Conservation (phyloP, 139 green algal genomes). For the Chlorella sp. region DNA sequence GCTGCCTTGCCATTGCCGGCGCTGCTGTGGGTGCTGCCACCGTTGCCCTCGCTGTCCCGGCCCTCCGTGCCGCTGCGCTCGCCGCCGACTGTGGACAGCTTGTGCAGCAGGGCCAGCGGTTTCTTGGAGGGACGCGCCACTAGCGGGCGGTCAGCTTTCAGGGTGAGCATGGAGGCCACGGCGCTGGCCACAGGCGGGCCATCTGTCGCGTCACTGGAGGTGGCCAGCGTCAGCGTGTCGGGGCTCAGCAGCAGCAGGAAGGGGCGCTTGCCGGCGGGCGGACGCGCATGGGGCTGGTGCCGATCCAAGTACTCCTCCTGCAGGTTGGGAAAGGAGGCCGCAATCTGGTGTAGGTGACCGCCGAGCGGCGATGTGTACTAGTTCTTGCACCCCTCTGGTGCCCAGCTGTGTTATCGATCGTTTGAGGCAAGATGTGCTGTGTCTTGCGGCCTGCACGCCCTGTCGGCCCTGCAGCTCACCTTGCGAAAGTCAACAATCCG, state of each 20-base stretch:
- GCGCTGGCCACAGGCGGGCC: not conserved
- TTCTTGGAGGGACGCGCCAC: too few relatives aligned
- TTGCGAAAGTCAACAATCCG: not conserved
- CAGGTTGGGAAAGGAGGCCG: too few relatives aligned
- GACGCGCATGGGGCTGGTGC: not conserved
- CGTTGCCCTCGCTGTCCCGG: not conserved
- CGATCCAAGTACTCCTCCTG: conserved; percentile 20
- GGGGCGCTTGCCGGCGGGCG: not conserved
- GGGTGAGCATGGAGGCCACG: not conserved
- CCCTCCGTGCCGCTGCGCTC: not conserved
- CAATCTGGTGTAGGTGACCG: not conserved
- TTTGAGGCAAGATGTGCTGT: too few relatives aligned
- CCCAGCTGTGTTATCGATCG: too few relatives aligned
- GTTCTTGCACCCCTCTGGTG: too few relatives aligned
- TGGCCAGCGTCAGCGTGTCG: conserved; percentile 21
- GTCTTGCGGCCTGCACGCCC: too few relatives aligned
- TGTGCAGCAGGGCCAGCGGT: conserved; percentile 9
- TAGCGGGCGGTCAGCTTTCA: not conserved
- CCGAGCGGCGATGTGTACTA: too few relatives aligned
- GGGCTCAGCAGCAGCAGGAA: conserved; percentile 13
- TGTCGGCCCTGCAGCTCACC: too few relatives aligned
- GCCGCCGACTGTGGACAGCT: not conserved
- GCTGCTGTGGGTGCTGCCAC: not conserved
- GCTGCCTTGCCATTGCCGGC: not conserved
- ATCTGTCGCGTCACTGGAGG: conserved; percentile 1